phyloP scores from a whole-genome alignment of 108 stramenopile genomes.

The Bacterosira constricta region DNA sequence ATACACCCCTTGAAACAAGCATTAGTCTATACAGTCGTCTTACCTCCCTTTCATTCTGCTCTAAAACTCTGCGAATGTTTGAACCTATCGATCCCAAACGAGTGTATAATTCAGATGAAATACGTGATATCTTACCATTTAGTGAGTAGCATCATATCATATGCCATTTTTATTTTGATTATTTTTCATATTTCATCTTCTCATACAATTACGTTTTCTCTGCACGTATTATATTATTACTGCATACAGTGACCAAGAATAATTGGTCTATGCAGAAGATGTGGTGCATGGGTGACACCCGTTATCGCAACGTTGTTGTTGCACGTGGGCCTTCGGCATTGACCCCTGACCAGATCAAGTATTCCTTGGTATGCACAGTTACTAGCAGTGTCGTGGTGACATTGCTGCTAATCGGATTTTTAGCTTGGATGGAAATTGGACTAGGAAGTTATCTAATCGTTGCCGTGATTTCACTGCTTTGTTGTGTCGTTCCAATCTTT shows the following conservation, averaged over 20 bases:
- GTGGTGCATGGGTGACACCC: slow-evolving; percentile 27
- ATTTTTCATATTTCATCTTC: too few species aligned
- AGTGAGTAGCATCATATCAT: too few species aligned
- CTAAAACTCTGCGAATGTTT: slow-evolving; percentile 5
- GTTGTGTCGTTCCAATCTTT: slow-evolving; percentile 24
- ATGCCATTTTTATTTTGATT: too few species aligned
- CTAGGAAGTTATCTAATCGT: slow-evolving; percentile 32
- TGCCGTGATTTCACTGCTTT: slow-evolving; percentile 35
- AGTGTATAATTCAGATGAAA: slow-evolving; percentile 53
- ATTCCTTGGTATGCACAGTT: slow-evolving; percentile 23
- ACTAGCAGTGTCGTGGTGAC: slow-evolving; percentile 13
- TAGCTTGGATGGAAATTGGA: slow-evolving; percentile 53
- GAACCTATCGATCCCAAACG: slow-evolving; percentile 42
- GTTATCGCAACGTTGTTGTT: slow-evolving; percentile 7
- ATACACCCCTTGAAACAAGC: slow-evolving; percentile 16
- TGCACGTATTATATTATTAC: too few species aligned
- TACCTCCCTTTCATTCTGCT: slow-evolving; percentile 7
- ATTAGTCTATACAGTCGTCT: slow-evolving; percentile 32
- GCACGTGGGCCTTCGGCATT: slow-evolving; percentile 36
- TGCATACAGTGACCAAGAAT: slow-evolving; percentile 59
- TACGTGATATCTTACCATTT: slow-evolving; percentile 56
- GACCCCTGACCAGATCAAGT: slow-evolving; percentile 31
- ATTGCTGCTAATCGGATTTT: slow-evolving; percentile 25
- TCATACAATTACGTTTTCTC: too few species aligned
- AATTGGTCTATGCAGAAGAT: slow-evolving; percentile 57